Base-by-base conservation (phyloP, 495 filamentous ascomycete genomes). In the Pseudoneurospora amorphoporcata region DNA sequence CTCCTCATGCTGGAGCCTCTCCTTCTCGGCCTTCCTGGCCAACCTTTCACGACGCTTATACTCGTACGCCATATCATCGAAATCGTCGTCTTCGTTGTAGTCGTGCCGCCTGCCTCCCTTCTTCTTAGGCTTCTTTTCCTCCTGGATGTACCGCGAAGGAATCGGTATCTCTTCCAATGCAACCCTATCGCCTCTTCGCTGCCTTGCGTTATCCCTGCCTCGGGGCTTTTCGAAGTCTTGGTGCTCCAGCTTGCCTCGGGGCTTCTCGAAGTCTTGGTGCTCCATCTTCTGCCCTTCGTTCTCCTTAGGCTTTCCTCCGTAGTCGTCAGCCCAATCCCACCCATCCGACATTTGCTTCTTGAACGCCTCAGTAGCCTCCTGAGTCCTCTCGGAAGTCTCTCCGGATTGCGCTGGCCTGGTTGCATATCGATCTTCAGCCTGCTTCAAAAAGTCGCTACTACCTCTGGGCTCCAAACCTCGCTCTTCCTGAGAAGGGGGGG, bases 21-120 rank as follows among this genome's bases (percentile, higher is more conserved):
- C 77, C 69, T 75, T 81, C 69, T 72, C 75, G n/a, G 80, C 79
- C 72, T 79, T 83, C 41, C 75, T 80, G 75, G 80, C 76, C 42
- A 76, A 78, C 73, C 81, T 85, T 17, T 70, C 70, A 38, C 76
- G 81, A 17, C 79, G 82, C n/a, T 75, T 80, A 68, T 81, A 79
- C 45, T 79, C 73, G 38, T 72, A 72, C 5, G 53, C 47, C 39
- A 81, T 78, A 2, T 78, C 72, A 41, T 84, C 83, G 68, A 80
- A 81, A 5, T 79, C 79, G 3, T 77, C 77, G 3, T 82, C 81
- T 23, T 76, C 77, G 0, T 76, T 78, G 0, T 76, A 73, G 14
- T 76, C 76, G 9, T 71, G 35, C 3, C 68, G 70, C n/a, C 73
- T 71, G 1, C 17, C n/a, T 8, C 39, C 73, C 4, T 39, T 17